Conservation (phyloP, 345 rosid species). For the Populus ilicifolia region DNA sequence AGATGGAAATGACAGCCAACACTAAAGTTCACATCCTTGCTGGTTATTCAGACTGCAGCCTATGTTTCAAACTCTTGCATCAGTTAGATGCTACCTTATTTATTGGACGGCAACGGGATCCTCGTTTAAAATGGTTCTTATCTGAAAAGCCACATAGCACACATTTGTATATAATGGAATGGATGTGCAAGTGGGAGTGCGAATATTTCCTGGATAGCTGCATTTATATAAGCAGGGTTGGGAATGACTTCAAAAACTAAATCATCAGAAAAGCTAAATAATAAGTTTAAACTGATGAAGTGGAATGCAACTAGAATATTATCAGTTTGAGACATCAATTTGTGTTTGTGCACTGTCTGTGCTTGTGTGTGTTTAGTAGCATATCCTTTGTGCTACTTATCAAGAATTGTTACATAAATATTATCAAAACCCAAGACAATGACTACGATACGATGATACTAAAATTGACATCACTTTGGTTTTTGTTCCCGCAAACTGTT, state of each 20-base stretch:
- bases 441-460: background rate
- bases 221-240: background rate
- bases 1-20: background rate
- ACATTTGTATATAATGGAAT: background rate
- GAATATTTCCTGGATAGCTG: background rate
- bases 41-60: background rate
- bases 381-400: background rate
- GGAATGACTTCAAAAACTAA: background rate
- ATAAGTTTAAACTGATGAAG: background rate
- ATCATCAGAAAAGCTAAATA: background rate
- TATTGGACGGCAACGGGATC: background rate
- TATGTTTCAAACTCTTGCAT: background rate
- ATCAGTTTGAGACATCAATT: background rate
- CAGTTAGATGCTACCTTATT: background rate
- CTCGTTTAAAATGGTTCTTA: background rate
- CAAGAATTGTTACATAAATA: background rate
- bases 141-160: background rate
- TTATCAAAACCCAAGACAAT: background rate
- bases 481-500: background rate
- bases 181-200: background rate
- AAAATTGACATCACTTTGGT: background rate
- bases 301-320: background rate
- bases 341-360: background rate
- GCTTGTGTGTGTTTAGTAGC: background rate
- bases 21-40: background rate